Evolutionary conservation across 371 early-diverging fungal species (phyloP).

Genomic region (Massospora cicadina): DNA sequence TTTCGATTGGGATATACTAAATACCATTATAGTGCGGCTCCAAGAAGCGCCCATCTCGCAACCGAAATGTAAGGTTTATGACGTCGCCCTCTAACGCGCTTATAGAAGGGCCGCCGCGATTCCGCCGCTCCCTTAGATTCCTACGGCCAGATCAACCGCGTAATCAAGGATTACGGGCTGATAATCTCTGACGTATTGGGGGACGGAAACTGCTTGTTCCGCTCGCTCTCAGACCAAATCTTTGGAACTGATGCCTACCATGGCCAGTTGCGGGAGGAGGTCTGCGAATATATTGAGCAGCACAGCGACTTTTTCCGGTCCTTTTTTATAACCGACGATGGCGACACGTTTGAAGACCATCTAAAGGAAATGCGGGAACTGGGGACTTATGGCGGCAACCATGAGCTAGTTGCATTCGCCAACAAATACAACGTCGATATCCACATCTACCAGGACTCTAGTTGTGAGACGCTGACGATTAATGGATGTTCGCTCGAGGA

Average conservation of each 20-base stretch:
- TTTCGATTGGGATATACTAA: too few species aligned
- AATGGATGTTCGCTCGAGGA: constrained; percentile 20
- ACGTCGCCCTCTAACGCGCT: too few species aligned
- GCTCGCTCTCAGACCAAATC: constrained; percentile 56
- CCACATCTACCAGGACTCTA: constrained; percentile 63
- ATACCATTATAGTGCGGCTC: too few species aligned
- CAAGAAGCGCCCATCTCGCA: too few species aligned
- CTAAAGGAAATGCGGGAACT: constrained; percentile 43
- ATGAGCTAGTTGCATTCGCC: constrained; percentile 72
- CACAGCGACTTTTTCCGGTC: constrained; percentile 42
- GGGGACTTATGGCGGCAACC: constrained; percentile 64
- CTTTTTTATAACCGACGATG: constrained; percentile 47
- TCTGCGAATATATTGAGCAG: constrained; percentile 41
- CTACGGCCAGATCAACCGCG: too few species aligned
- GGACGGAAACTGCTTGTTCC: constrained; percentile 73
- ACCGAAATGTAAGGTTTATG: too few species aligned
- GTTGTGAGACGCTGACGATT: constrained; percentile 42
- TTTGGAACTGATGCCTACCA: constrained; percentile 40
- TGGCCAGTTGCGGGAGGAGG: constrained; percentile 27
- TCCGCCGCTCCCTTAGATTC: too few species aligned
- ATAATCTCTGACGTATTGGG: constrained; percentile 57
- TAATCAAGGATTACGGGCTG: too few species aligned
- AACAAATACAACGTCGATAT: constrained; percentile 40
- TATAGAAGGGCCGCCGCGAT: too few species aligned
- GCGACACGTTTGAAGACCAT: constrained; percentile 35